These are phyloP conservation scores for Epichloe festucae DNA, from an alignment of 2,329 filamentous ascomycete species.

Conservation along the genomic window DNA sequence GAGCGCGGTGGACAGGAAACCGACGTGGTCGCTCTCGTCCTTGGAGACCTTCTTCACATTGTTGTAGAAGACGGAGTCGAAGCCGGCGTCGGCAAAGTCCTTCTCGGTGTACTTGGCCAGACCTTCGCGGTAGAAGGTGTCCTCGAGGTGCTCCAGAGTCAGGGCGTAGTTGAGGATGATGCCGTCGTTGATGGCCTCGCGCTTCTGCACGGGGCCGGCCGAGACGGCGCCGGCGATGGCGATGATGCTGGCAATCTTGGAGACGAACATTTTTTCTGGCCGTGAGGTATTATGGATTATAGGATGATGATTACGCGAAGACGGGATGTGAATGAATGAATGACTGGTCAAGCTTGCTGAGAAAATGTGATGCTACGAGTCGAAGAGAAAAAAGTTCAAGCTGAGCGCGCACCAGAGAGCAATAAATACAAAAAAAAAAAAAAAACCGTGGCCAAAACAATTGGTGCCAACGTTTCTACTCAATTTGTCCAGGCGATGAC, in stretches of 20 bases:
- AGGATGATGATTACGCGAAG: too few relatives aligned
- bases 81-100: slow-evolving; percentile 40
- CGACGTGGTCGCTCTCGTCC: slow-evolving; percentile 45
- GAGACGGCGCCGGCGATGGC: slow-evolving; percentile 7
- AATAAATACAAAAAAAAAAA: too few relatives aligned
- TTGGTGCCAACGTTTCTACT: too few relatives aligned
- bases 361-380: too few relatives aligned
- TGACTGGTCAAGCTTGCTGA: too few relatives aligned
- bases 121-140: slow-evolving; percentile 48
- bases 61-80: slow-evolving; percentile 37
- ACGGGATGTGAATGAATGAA: too few relatives aligned
- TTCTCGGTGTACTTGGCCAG: slow-evolving; percentile 41
- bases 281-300: background rate
- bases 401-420: too few relatives aligned
- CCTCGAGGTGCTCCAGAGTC: slow-evolving; percentile 44
- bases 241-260: slow-evolving; percentile 6
- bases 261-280: slow-evolving; percentile 7
- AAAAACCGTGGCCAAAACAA: too few relatives aligned
- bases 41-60: slow-evolving; percentile 41
- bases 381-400: too few relatives aligned
- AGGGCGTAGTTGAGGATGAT: slow-evolving; percentile 34
- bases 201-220: slow-evolving; percentile 8
- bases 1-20: slow-evolving; percentile 36
- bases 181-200: slow-evolving; percentile 9
- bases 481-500: too few relatives aligned